Conservation (phyloP, 176 grass and related monocot genomes). For the Cenchrus fungigraminus region DNA sequence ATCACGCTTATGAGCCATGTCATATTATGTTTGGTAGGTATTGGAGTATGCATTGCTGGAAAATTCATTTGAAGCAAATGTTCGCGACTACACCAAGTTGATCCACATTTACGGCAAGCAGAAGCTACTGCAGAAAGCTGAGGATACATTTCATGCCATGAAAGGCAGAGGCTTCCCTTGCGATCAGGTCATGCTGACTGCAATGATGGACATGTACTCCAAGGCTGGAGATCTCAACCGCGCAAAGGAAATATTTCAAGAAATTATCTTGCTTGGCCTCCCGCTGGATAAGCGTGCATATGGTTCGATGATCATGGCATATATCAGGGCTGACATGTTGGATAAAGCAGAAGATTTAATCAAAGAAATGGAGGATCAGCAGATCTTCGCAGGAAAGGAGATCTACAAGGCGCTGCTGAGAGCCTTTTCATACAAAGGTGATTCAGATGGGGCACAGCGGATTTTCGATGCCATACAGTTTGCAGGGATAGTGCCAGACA, state of each 20-base stretch:
- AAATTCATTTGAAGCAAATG: constrained; percentile 75
- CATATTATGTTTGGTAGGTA: constrained; percentile 46
- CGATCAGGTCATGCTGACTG: constrained; percentile 71
- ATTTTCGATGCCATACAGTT: constrained; percentile 75
- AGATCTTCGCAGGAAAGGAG: constrained; percentile 71
- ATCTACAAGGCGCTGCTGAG: constrained; percentile 91
- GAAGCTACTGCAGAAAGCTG: constrained; percentile 71
- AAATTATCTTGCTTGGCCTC: constrained; percentile 70
- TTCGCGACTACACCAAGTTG: constrained; percentile 82
- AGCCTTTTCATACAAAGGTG: constrained; percentile 67
- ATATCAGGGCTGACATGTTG: constrained; percentile 77
- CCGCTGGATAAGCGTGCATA: constrained; percentile 72
- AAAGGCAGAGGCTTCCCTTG: constrained; percentile 70
- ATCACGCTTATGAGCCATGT: not conserved
- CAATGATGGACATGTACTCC: constrained; percentile 67
- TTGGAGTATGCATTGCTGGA: constrained; percentile 67
- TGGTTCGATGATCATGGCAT: constrained; percentile 92
- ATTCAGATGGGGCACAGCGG: constrained; percentile 71
- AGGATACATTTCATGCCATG: constrained; percentile 66
- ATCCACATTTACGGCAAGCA: constrained; percentile 76
- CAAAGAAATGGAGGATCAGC: constrained; percentile 63
- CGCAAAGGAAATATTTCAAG: constrained; percentile 59
- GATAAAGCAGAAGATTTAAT: constrained; percentile 62
- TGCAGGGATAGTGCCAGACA: constrained; percentile 72
- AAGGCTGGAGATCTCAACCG: constrained; percentile 58